Conservation (phyloP, 2,329 filamentous ascomycete species). For the Zasmidium angulare region DNA sequence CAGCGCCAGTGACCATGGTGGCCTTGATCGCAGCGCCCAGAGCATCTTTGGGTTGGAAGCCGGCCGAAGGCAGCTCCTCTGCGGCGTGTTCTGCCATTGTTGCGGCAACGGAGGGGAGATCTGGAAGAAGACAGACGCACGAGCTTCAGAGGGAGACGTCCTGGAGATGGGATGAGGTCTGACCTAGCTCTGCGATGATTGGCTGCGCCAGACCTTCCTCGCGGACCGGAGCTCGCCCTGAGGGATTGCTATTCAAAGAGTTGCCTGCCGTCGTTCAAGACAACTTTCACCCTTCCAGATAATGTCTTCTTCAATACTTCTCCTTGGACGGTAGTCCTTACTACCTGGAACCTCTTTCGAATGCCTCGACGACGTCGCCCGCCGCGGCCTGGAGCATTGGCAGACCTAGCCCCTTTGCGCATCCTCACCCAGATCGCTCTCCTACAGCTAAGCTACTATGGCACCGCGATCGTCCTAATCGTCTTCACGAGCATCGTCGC, state of each 20-base stretch:
- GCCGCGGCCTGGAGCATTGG: constrained; percentile 64
- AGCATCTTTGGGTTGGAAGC: constrained; percentile 73
- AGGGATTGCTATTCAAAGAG: not conserved
- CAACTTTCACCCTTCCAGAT: not conserved
- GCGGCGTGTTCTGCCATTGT: constrained; percentile 48
- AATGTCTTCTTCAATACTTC: constrained; percentile 3
- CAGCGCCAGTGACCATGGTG: constrained; percentile 62
- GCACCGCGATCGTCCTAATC: constrained; percentile 60
- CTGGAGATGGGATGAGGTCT: not conserved
- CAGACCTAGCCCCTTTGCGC: constrained; percentile 65
- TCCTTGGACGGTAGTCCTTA: not conserved
- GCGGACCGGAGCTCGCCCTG: not conserved
- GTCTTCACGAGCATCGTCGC: constrained; percentile 67
- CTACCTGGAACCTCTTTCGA: not conserved
- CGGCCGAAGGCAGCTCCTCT: constrained; percentile 42
- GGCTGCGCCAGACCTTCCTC: not conserved
- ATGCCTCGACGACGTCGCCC: constrained; percentile 61
- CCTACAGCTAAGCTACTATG: constrained; percentile 66
- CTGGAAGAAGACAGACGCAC: not conserved
- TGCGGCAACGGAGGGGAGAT: constrained; percentile 16
- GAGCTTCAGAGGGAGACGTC: not conserved
- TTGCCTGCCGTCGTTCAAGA: not conserved
- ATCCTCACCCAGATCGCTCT: constrained; percentile 67
- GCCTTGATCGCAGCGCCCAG: constrained; percentile 66
- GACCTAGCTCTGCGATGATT: not conserved